Percentiles rank a stretch among this genome's conserved stretches.
Evolutionary conservation across 2,329 filamentous ascomycete genomes (phyloP).

Genomic region (Venturia effusa): DNA sequence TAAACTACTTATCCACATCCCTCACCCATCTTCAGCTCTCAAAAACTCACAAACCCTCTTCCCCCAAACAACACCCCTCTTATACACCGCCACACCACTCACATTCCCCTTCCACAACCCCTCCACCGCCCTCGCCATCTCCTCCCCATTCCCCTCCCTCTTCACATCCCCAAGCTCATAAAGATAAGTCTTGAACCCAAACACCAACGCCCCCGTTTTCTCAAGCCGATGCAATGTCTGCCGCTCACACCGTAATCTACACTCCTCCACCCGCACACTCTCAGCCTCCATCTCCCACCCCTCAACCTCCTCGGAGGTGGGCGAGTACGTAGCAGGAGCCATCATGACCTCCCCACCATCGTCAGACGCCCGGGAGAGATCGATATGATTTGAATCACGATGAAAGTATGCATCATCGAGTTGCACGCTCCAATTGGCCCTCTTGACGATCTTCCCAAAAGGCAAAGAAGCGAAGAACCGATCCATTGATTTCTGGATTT

Average conservation of each 20-base stretch:
- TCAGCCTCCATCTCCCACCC: slow-evolving; percentile 23
- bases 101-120: slow-evolving; percentile 46
- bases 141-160: slow-evolving; percentile 43
- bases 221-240: slow-evolving; percentile 53
- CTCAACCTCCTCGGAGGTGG: slow-evolving; percentile 15
- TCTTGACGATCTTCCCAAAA: slow-evolving; percentile 42
- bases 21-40: slow-evolving; percentile 15
- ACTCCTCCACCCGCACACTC: slow-evolving; percentile 33
- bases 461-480: slow-evolving; percentile 46
- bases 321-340: slow-evolving; percentile 10
- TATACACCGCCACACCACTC: slow-evolving; percentile 49
- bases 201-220: slow-evolving; percentile 42
- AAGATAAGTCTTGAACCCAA: slow-evolving; percentile 52
- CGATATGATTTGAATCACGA: slow-evolving; percentile 33
- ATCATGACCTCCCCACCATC: no score
- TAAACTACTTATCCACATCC: no score
- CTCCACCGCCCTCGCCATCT: slow-evolving; percentile 47
- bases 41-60: slow-evolving; percentile 43
- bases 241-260: slow-evolving; percentile 43
- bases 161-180: slow-evolving; percentile 46
- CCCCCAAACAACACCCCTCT: slow-evolving; percentile 46
- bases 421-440: slow-evolving; percentile 44
- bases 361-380: not conserved
- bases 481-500: slow-evolving; percentile 50
- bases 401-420: slow-evolving; percentile 31